Evolutionary conservation across 2,329 filamentous ascomycete genomes (phyloP), one percentile per base, ranked within the genome.

Genomic region (Beauveria sp.): DNA sequence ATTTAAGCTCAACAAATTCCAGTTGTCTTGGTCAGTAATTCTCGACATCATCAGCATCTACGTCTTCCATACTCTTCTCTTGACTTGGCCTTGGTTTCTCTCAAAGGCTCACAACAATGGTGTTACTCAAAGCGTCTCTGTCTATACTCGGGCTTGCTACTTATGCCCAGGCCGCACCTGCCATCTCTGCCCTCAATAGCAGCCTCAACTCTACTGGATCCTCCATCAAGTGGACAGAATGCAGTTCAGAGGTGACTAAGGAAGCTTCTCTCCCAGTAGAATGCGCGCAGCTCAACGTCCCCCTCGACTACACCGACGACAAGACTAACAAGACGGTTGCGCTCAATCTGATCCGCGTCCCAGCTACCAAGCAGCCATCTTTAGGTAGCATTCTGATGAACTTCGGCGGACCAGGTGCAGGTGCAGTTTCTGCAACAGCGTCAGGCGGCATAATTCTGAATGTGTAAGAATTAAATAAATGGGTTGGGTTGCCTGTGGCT

Each of bases 301-400:
- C 66, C 12, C 55, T 64, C 18, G 65, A 67, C 45, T 67, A 67
- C 45, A 66, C 63, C 0, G 40, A 54, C 9, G 46, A 53, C 2
- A 28, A 61, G 38, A 4, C 4, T 12, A 63, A 57, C 43, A 52
- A 63, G 55, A 65, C 61, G 1, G 34, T 66, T 12, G 28, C 60
- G 1, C 53, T 66, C 3, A 51, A 60, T 3, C 22, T 66, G 18
- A 46, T 63, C 14, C 56, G 52, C 3, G 46, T 65, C 38, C 59
- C 61, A 3, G 64, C 66, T 0, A 43, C 62, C 2, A 64, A 65
- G 22, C 57, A 65, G 43, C 66, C 67, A 3, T 65, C 63, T 5
- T 68, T 68, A 46, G 70, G 71, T 2, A 72, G 67, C 60, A 72
- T 73, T 40, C 42, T 73, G 26, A 59, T 72, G 57, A 74, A 74